phyloP scores from a whole-genome alignment of 495 filamentous ascomycete species.

The Darksidea phi region DNA sequence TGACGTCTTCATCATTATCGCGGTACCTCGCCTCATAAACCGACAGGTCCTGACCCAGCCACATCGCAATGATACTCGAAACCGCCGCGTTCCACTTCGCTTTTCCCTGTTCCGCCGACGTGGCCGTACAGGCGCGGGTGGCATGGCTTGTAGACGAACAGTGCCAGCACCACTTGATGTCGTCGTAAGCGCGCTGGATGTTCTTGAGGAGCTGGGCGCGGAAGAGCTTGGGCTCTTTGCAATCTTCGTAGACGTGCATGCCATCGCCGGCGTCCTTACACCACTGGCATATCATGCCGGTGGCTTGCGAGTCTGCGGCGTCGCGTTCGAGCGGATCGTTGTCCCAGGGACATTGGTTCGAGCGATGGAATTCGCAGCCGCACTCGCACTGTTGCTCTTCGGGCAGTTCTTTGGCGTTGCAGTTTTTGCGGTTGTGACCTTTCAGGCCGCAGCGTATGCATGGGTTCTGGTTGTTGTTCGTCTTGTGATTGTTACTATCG shows the following conservation, averaged over 20 bases:
- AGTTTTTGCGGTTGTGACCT: slow-evolving; percentile 1
- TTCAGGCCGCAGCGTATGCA: slow-evolving; percentile 3
- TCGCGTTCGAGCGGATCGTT: background rate
- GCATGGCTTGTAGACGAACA: background rate
- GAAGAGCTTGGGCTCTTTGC: slow-evolving; percentile 2
- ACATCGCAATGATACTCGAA: background rate
- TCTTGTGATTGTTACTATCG: background rate
- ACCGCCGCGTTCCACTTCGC: slow-evolving; percentile 6
- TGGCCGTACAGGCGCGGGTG: slow-evolving; percentile 4
- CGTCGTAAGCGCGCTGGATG: slow-evolving; percentile 9
- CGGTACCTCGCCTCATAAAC: background rate
- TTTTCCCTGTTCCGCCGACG: background rate
- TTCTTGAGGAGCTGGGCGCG: background rate
- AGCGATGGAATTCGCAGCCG: slow-evolving; percentile 5
- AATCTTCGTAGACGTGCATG: slow-evolving; percentile 3
- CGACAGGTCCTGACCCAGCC: background rate
- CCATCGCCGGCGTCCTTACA: slow-evolving; percentile 14
- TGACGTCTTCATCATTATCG: slow-evolving; percentile 6
- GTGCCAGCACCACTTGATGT: slow-evolving; percentile 19
- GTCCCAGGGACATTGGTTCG: slow-evolving; percentile 5
- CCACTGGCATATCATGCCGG: slow-evolving; percentile 17
- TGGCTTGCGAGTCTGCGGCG: background rate
- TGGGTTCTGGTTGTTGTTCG: background rate
- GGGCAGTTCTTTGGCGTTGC: background rate
- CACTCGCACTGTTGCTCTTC: slow-evolving; percentile 6